Evolutionary conservation across 1,284 basidiomycete genomes (phyloP).

Genomic region (Cutaneotrichosporon sp.): DNA sequence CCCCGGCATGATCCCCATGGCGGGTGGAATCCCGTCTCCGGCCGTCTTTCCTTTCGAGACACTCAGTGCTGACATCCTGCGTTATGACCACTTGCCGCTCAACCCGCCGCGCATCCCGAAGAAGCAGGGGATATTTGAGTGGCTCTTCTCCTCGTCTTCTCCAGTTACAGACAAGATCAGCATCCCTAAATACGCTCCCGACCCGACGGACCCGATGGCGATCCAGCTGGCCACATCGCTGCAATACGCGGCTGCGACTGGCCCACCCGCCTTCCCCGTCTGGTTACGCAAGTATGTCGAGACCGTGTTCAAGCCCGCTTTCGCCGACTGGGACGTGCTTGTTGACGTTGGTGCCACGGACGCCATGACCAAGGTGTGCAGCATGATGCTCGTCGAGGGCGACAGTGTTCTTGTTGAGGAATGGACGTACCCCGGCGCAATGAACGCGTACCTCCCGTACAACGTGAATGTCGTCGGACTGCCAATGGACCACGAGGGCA

Average conservation of each 20-base stretch:
- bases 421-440: conserved; percentile 55
- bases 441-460: conserved; percentile 47
- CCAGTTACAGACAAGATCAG: conserved; percentile 52
- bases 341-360: conserved; percentile 75
- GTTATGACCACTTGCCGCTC: conserved; percentile 44
- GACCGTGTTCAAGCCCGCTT: conserved; percentile 67
- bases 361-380: conserved; percentile 56
- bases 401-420: conserved; percentile 68
- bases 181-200: conserved; percentile 60
- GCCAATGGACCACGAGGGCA: conserved; percentile 70
- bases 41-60: conserved; percentile 54
- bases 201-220: conserved; percentile 45
- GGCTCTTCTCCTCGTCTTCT: conserved; percentile 58
- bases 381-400: conserved; percentile 69
- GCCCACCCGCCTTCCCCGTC: conserved; percentile 47
- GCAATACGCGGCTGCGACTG: conserved; percentile 63
- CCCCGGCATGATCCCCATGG: conserved; percentile 37
- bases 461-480: conserved; percentile 52
- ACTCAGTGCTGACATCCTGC: conserved; percentile 45
- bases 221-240: conserved; percentile 67
- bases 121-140: conserved; percentile 22
- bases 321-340: conserved; percentile 64
- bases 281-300: conserved; percentile 60
- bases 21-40: conserved; percentile 50
- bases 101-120: conserved; percentile 59